A percentile compares a stretch with the other conserved stretches of the same genome.
Evolutionary conservation across 257 asterid species (phyloP).

Genomic region (Petunia axillaris): DNA sequence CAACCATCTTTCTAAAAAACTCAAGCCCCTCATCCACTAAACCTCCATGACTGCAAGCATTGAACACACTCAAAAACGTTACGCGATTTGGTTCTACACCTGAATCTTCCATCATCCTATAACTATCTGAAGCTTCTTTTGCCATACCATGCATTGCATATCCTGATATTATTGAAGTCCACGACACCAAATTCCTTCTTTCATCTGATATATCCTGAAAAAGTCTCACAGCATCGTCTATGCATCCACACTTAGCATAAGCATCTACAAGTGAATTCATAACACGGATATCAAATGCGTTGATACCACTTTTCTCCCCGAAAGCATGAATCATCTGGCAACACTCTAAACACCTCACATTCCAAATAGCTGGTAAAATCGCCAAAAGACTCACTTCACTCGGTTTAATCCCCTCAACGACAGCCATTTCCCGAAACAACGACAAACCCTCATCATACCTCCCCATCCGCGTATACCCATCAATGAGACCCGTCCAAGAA

Average conservation of each 20-base stretch:
- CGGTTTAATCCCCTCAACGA: slow-evolving; percentile 50
- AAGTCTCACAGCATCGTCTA: slow-evolving; percentile 46
- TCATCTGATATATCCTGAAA: slow-evolving; percentile 51
- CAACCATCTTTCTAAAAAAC: slow-evolving; percentile 58
- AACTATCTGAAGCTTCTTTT: slow-evolving; percentile 59
- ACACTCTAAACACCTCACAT: slow-evolving; percentile 49
- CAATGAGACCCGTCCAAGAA: slow-evolving; percentile 78
- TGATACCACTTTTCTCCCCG: slow-evolving; percentile 57
- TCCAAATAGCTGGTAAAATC: slow-evolving; percentile 72
- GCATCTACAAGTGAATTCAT: slow-evolving; percentile 69
- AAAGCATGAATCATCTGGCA: slow-evolving; percentile 64
- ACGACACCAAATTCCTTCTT: slow-evolving; percentile 60
- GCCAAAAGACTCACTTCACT: slow-evolving; percentile 70
- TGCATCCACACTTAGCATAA: slow-evolving; percentile 67
- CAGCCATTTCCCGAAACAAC: slow-evolving; percentile 59
- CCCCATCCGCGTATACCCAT: slow-evolving; percentile 62
- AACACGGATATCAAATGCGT: slow-evolving; percentile 56
- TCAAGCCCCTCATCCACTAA: slow-evolving; percentile 68
- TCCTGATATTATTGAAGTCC: slow-evolving; percentile 81
- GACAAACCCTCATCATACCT: slow-evolving; percentile 50
- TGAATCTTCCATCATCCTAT: slow-evolving; percentile 46
- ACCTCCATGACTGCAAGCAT: slow-evolving; percentile 78
- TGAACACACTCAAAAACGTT: slow-evolving; percentile 63
- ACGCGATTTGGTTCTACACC: slow-evolving; percentile 56
- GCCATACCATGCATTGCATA: slow-evolving; percentile 78